Evolutionary conservation across 305 asterid genomes (phyloP), one percentile per base, ranked within the genome.

Genomic region (Fraxinus nigra): DNA sequence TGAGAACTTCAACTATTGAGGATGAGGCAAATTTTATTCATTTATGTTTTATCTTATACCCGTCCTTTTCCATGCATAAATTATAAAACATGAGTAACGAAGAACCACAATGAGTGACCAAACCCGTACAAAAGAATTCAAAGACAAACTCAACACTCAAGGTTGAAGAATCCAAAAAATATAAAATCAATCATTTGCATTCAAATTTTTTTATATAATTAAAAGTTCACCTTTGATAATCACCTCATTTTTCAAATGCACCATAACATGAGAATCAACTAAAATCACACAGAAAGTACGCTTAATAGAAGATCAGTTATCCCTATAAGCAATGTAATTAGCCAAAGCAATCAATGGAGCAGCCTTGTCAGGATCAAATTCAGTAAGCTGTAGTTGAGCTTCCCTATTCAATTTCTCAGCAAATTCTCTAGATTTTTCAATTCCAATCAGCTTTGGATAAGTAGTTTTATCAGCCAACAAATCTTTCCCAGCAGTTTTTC

Each of bases 401-500:
- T 82, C 88, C 34, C 67, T 83, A 40, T 85, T 83, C 76, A 80
- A 76, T 75, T 80, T 77, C 70, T 83, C 82, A 63, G 86, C 86
- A 46, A 83, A 80, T 43, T 83, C 84, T n/a, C 75, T 83, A 3
- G 90, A 85, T 59, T 76, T 84, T 0, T 87, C 85, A n/a, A 87
- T 43, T 0, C 90, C 92, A 78, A 89, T 26, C 56, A 85, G 28
- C 54, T 84, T 87, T 1, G 88, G 89, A 54, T 85, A 87, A 9
- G 89, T 89, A 18, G 87, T 78, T 82, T 87, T 89, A 40, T 85
- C 87, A 11, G 78, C 78, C 22, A 83, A 85, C 83, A 87, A 74
- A 32, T 89, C 90, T 35, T 87, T 89, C 43, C 92, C 90, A 0
- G 92, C 90, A 2, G 92, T 87, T 28, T 89, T 89, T 28, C 90